Conservation (phyloP, 768 basidiomycete genomes). For the Kwoniella sp. region DNA sequence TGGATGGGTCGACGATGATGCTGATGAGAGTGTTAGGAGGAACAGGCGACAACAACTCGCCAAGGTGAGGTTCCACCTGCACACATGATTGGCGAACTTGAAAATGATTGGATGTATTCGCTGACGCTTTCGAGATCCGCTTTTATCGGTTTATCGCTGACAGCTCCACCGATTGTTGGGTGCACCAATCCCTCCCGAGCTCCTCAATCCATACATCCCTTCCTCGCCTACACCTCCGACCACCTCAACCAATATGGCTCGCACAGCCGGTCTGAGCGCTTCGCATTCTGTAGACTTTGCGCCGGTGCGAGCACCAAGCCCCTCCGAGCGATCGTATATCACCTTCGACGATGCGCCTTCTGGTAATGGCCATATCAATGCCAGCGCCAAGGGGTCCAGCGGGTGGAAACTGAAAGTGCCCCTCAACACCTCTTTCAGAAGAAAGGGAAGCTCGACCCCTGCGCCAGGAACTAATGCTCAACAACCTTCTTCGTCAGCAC, state of each 20-base stretch:
- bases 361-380: not conserved
- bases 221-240: constrained; percentile 3
- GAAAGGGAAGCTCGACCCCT: constrained; percentile 15
- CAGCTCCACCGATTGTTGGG: constrained; percentile 39
- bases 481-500: not conserved
- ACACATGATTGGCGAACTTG: not conserved
- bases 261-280: not conserved
- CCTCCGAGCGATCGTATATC: constrained; percentile 21
- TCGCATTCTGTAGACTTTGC: not conserved
- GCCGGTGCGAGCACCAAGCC: not conserved
- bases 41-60: constrained; percentile 32
- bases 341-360: constrained; percentile 19
- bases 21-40: constrained; percentile 13
- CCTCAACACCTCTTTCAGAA: constrained; percentile 10
- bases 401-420: constrained; percentile 12
- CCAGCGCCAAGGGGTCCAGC: constrained; percentile 6
- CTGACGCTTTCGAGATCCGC: not conserved
- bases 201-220: constrained; percentile 16
- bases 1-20: constrained; percentile 3
- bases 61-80: constrained; percentile 36
- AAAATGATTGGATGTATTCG: not conserved
- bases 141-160: not conserved
- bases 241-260: not conserved
- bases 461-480: not conserved
- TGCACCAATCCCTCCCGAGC: constrained; percentile 26